These are phyloP conservation scores for Candida tropicalis DNA, from an alignment of 1,139 yeast species.

Conservation along the genomic window DNA sequence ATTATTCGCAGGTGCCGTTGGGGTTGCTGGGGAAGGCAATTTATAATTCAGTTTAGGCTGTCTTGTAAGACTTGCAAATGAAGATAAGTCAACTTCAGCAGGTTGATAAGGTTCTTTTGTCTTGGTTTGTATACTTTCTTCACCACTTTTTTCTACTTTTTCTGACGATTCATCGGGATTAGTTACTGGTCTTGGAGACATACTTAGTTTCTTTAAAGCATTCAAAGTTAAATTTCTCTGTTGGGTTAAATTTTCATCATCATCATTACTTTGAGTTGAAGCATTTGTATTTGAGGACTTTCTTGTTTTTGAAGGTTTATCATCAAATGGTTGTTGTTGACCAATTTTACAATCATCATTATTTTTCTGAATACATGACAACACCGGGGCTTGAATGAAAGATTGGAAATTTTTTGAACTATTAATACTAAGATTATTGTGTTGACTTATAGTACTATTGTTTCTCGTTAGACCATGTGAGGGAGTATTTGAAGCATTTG, in stretches of 20 bases:
- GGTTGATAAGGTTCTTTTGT: conserved; percentile 48
- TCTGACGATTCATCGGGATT: conserved; percentile 17
- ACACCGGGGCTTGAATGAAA: conserved; percentile 51
- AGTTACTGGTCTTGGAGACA: conserved; percentile 44
- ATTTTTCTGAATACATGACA: conserved; percentile 38
- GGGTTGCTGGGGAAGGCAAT: conserved; percentile 9
- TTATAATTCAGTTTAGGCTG: conserved; percentile 33
- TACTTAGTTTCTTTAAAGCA: conserved; percentile 48
- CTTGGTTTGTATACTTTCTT: conserved; percentile 10
- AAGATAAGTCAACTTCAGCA: conserved; percentile 55
- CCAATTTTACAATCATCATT: conserved; percentile 44
- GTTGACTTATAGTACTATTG: conserved; percentile 23
- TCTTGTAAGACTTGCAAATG: conserved; percentile 50
- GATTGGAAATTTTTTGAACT: conserved; percentile 45
- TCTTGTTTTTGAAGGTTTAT: conserved; percentile 15
- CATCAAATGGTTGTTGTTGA: conserved; percentile 45
- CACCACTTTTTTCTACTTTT: neutral
- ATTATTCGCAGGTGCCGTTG: neutral
- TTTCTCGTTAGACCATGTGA: conserved; percentile 23
- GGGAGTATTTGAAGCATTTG: conserved; percentile 16
- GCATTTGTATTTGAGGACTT: conserved; percentile 7
- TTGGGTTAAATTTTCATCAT: conserved; percentile 39
- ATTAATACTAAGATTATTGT: conserved; percentile 17
- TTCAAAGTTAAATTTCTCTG: conserved; percentile 48
- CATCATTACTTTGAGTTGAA: conserved; percentile 15